Evolutionary conservation across 2,329 filamentous ascomycete genomes (phyloP).

Genomic region (Aureobasidium subglaciale): DNA sequence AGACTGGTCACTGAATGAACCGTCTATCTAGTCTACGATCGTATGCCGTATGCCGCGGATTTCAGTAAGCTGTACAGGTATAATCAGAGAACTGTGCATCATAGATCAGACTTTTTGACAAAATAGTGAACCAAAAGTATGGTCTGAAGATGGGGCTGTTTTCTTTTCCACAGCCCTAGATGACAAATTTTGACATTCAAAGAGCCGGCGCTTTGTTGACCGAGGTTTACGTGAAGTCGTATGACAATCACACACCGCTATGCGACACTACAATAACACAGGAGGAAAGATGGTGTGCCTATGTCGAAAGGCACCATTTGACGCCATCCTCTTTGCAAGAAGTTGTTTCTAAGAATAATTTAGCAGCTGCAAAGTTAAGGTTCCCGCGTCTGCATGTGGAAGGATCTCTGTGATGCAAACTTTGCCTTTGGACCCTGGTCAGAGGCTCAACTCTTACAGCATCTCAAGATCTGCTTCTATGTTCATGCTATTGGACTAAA

Average conservation of each 20-base stretch:
- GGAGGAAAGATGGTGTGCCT: not conserved
- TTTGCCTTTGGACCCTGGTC: slow-evolving; percentile 3
- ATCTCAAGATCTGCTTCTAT: not conserved
- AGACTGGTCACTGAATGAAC: not conserved
- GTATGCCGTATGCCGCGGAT: too few species aligned
- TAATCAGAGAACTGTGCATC: too few species aligned
- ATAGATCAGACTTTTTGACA: too few species aligned
- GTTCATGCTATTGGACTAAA: not conserved
- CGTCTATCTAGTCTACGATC: too few species aligned
- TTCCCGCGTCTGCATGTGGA: not conserved
- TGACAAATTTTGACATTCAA: too few species aligned
- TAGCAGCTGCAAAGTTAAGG: slow-evolving; percentile 1
- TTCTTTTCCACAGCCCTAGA: too few species aligned
- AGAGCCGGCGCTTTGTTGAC: too few species aligned
- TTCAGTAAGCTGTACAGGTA: too few species aligned
- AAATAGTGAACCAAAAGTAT: too few species aligned
- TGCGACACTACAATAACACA: not conserved
- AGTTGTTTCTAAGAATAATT: not conserved
- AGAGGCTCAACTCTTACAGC: not conserved
- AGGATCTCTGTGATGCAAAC: not conserved
- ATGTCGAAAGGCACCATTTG: not conserved
- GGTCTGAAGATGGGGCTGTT: too few species aligned
- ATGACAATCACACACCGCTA: not conserved
- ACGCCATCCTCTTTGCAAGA: not conserved
- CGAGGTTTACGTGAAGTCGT: too few species aligned